phyloP scores from a whole-genome alignment of 208 protist genomes.

The Wallacemonas sp. region DNA sequence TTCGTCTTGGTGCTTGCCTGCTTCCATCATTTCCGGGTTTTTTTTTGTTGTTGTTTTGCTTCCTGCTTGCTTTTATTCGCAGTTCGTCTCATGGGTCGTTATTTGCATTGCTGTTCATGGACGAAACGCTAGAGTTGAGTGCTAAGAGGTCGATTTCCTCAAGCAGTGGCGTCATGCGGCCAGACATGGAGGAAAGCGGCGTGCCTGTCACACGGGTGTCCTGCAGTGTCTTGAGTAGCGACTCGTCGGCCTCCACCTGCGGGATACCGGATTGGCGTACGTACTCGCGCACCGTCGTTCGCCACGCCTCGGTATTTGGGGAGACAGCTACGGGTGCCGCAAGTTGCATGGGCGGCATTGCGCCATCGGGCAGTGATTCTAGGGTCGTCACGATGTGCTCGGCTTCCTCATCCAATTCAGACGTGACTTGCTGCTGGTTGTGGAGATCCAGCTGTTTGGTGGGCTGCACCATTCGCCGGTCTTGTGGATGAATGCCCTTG shows the following conservation, averaged over 20 bases:
- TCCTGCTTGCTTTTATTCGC: background rate
- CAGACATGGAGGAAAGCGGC: slow-evolving; percentile 57
- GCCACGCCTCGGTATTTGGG: slow-evolving; percentile 73
- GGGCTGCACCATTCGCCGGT: slow-evolving; percentile 49
- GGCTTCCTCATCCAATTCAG: slow-evolving; percentile 72
- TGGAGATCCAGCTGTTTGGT: slow-evolving; percentile 83
- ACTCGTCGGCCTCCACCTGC: slow-evolving; percentile 78
- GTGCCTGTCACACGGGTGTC: slow-evolving; percentile 71
- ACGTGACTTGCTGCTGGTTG: slow-evolving; percentile 45
- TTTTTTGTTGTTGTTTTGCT: slow-evolving; percentile 6
- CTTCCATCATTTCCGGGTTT: slow-evolving; percentile 7
- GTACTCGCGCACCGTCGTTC: slow-evolving; percentile 81
- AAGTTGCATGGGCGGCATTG: slow-evolving; percentile 31
- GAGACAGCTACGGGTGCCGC: slow-evolving; percentile 48
- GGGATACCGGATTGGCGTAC: slow-evolving; percentile 79
- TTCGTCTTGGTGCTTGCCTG: too few relatives aligned
- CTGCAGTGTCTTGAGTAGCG: slow-evolving; percentile 73
- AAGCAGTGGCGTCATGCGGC: slow-evolving; percentile 79
- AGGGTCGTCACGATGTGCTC: slow-evolving; percentile 55
- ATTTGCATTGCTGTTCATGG: slow-evolving; percentile 44
- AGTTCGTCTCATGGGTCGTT: background rate
- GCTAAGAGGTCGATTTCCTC: slow-evolving; percentile 71
- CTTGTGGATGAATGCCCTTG: slow-evolving; percentile 78
- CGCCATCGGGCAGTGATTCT: slow-evolving; percentile 22
- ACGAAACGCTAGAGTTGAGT: slow-evolving; percentile 70